phyloP scores from a whole-genome alignment of 2,329 filamentous ascomycete species.

The Aphanocladium album region DNA sequence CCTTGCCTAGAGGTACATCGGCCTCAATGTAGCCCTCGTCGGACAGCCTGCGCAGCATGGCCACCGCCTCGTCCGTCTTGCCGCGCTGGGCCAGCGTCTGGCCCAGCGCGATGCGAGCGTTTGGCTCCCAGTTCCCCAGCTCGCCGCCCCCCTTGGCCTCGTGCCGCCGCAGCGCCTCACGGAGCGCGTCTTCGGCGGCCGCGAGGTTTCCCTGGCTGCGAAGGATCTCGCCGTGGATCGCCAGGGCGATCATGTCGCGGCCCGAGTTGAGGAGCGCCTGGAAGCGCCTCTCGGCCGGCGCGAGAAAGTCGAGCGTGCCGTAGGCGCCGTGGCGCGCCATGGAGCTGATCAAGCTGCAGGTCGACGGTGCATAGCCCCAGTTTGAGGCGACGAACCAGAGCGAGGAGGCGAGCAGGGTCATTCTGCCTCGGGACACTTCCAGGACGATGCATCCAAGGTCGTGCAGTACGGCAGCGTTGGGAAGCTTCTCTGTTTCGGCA shows the following conservation, averaged over 20 bases:
- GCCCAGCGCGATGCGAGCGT: slow-evolving; percentile 1
- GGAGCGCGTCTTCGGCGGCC: slow-evolving; percentile 17
- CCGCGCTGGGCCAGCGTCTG: slow-evolving; percentile 11
- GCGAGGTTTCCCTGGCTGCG: slow-evolving; percentile 21
- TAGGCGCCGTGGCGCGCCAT: slow-evolving; percentile 20
- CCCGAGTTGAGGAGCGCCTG: slow-evolving; percentile 24
- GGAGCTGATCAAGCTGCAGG: slow-evolving; percentile 23
- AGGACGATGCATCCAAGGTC: slow-evolving; percentile 26
- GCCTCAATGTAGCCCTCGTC: slow-evolving; percentile 21
- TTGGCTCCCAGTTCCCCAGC: slow-evolving; percentile 10
- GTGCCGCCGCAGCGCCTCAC: neutral
- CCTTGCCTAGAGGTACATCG: slow-evolving; percentile 23
- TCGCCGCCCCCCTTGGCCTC: neutral
- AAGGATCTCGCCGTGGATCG: slow-evolving; percentile 27
- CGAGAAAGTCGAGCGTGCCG: slow-evolving; percentile 16
- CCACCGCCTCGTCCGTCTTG: slow-evolving; percentile 20
- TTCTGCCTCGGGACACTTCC: slow-evolving; percentile 12
- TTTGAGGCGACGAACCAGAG: slow-evolving; percentile 30
- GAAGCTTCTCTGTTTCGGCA: neutral
- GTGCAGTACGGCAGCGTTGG: slow-evolving; percentile 19
- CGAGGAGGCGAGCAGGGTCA: slow-evolving; percentile 17
- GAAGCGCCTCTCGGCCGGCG: slow-evolving; percentile 24
- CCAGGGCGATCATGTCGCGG: slow-evolving; percentile 31
- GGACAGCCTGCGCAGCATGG: slow-evolving; percentile 19
- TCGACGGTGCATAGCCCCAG: slow-evolving; percentile 25